phyloP scores from a whole-genome alignment of 2,329 filamentous ascomycete genomes.

The Cytospora piceicola region DNA sequence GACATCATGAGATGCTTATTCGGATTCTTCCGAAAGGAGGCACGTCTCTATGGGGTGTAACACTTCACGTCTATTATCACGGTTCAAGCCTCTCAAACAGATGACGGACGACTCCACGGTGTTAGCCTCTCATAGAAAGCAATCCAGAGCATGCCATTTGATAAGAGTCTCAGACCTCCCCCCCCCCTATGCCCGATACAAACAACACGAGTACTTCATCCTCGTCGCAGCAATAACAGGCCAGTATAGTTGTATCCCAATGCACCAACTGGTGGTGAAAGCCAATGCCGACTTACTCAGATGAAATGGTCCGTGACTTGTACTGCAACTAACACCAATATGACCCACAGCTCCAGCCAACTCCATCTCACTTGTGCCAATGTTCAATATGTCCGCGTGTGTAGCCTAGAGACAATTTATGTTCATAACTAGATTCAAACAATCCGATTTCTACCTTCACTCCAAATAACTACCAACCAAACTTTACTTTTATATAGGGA shows the following conservation, averaged over 20 bases:
- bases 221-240: conserved; percentile 55
- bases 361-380: background rate
- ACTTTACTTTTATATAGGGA: background rate
- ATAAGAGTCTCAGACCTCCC: conserved; percentile 68
- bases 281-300: too few relatives aligned
- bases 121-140: conserved; percentile 67
- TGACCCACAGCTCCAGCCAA: background rate
- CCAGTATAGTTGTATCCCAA: background rate
- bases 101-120: conserved; percentile 69
- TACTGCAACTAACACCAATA: background rate
- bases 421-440: background rate
- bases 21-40: background rate
- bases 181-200: conserved; percentile 60
- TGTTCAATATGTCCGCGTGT: background rate
- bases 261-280: too few relatives aligned
- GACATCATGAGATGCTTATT: background rate
- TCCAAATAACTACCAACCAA: background rate
- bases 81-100: conserved; percentile 62
- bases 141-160: conserved; percentile 73
- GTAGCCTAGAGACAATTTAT: background rate
- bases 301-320: background rate
- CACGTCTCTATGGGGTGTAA: conserved; percentile 3
- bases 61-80: conserved; percentile 18
- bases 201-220: conserved; percentile 75
- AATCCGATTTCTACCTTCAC: background rate